Base-by-base conservation (phyloP, 345 rosid genomes). In the Salix caprea region DNA sequence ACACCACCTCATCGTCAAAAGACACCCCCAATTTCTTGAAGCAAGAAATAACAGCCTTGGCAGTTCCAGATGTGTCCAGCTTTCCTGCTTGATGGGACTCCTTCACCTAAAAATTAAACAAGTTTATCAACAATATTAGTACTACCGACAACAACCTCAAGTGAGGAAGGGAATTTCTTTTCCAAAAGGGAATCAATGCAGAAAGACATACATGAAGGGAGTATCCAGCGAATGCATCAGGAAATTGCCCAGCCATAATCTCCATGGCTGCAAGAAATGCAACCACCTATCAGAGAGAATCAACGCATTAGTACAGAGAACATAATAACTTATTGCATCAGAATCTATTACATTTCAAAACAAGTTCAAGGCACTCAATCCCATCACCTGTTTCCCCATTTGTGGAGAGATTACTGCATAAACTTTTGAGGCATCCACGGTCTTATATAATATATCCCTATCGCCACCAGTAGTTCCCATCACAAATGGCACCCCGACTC, bases 381-480 rank as follows among this genome's bases (percentile, higher is more conserved):
- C 56, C 44, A 81, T 71, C 78, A 93, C 97, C 88, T 92, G 98
- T 69, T 96, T 96, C 77, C 99, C 99, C 99, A 96, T 96, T 81
- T 96, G 99, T 21, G 98, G 99, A 16, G 99, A 96, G 72, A 96
- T 91, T 68, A 96, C 95, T 76, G 99, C 97, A 83, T 92, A 96
- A 46, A 74, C 77, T 68, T 86, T 89, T 30, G 99, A 85, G 52
- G 82, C 76, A 71, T 91, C 88, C 74, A 96, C 97, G 72, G 92
- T 88, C 82, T 89, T 90, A 76, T 87, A 89, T 68, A 96, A 79
- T 46, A 0, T 79, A 48, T 85, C 79, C 82, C 97, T 86, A 70
- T 96, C 97, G 79, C 99, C 99, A 75, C 98, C 98, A 11, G 97
- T 96, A 64, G 99, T 96, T 82, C 99, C 99, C 92, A 93, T 87